Evolutionary conservation across 2,329 filamentous ascomycete species (phyloP).

Genomic region (Aspergillus tubingensis): DNA sequence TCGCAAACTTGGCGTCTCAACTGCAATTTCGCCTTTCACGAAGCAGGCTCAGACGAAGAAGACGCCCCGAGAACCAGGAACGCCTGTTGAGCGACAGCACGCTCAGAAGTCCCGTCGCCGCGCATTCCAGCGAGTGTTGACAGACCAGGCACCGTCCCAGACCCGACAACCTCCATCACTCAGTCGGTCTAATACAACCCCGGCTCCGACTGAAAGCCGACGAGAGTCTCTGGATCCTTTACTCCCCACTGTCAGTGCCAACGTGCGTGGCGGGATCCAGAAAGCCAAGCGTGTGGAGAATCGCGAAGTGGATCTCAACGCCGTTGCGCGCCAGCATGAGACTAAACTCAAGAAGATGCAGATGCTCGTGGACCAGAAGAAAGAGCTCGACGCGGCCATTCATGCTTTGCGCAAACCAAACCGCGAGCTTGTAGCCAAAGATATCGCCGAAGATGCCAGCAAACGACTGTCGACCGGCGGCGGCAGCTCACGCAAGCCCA

Average conservation of each 20-base stretch:
- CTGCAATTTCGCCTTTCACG: constrained; percentile 38
- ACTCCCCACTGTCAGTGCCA: constrained; percentile 37
- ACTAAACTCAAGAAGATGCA: constrained; percentile 50
- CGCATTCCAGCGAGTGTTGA: constrained; percentile 49
- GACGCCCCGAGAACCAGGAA: constrained; percentile 33
- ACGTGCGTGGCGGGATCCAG: constrained; percentile 47
- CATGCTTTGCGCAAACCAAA: constrained; percentile 51
- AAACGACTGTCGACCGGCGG: constrained; percentile 34
- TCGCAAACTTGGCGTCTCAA: constrained; percentile 50
- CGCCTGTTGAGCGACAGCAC: constrained; percentile 33
- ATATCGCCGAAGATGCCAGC: constrained; percentile 47
- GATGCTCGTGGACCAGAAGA: constrained; percentile 49
- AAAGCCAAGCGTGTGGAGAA: constrained; percentile 49
- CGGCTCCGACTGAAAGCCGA: constrained; percentile 41
- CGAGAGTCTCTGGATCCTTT: constrained; percentile 46
- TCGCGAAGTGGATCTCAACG: constrained; percentile 52
- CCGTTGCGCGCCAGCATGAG: constrained; percentile 47
- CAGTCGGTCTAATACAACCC: constrained; percentile 45
- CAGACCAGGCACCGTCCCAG: constrained; percentile 41
- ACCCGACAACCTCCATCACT: constrained; percentile 40
- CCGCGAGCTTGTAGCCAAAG: constrained; percentile 47
- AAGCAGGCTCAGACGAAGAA: constrained; percentile 36
- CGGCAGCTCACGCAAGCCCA: constrained; percentile 41
- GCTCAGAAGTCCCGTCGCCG: constrained; percentile 34
- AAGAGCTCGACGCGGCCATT: constrained; percentile 52